Evolutionary conservation across 2,329 filamentous ascomycete genomes (phyloP), one percentile per base, ranked within the genome.

Genomic region (Blastomyces silverae): DNA sequence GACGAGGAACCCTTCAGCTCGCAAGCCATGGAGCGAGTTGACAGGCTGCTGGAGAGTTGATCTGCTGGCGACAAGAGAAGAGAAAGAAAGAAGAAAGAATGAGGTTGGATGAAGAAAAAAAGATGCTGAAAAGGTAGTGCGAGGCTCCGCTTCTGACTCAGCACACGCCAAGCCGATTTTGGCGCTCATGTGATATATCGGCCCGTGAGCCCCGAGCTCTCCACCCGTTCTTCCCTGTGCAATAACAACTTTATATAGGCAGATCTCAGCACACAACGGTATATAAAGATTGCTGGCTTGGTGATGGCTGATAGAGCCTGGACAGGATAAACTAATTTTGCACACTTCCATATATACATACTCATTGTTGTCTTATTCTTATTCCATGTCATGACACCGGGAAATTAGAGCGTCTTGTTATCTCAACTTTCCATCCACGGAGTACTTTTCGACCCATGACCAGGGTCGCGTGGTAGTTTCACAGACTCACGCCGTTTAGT

Each of bases 81-180:
- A 61, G 11, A 11, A 46, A 37, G 46, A 57, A 48, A 25, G 61
- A 46, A 37, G 46, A 57, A 48, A 25, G 61, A 58, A 42, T 20
- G 63, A 50, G n/a, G 44, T 22, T 28, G 63, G 37, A 28, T n/a
- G 50, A 52, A 22, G n/a, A 25, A 44, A 37, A 61, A 37, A 61
- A 61, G 20, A 31, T 42, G n/a, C 20, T 39, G 56, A 25, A 46
- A 48, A 37, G 46, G 22, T 48, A 34, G 42, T 57, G 53, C n/a
- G 34, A 61, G 57, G 59, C 61, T 62, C 59, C 60, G 63, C 58
- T 62, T 59, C 56, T 64, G 63, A 64, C 64, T 56, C 61, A 61
- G 63, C 64, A 50, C 28, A 52, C 20, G 59, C 59, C 42, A 22
- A 50, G 44, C 17, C 6, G 0, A 5, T 28, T 1, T n/a, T 25